phyloP scores from a whole-genome alignment of 176 grass and related monocot species.

The Miscanthus lutarioriparius region DNA sequence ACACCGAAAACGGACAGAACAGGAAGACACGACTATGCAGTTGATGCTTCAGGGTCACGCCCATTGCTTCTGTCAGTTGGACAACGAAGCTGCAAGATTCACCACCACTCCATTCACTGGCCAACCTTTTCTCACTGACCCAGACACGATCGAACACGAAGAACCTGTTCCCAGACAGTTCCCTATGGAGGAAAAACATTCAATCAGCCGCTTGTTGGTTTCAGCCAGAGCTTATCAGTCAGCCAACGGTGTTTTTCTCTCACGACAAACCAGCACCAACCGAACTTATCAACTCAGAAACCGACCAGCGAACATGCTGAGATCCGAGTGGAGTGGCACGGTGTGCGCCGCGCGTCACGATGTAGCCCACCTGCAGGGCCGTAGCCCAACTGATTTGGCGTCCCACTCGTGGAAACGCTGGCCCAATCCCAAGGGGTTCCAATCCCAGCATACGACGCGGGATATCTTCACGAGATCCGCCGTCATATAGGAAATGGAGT shows the following conservation, averaged over 20 bases:
- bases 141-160: neutral
- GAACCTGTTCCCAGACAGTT: neutral
- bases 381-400: neutral
- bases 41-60: neutral
- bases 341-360: neutral
- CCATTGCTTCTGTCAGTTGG: neutral
- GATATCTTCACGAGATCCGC: too few relatives aligned
- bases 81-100: neutral
- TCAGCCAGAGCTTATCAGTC: too few relatives aligned
- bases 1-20: neutral
- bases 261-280: too few relatives aligned
- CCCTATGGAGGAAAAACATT: neutral
- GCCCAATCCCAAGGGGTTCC: neutral
- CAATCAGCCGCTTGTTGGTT: too few relatives aligned
- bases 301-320: too few relatives aligned
- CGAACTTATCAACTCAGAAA: too few relatives aligned
- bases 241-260: too few relatives aligned
- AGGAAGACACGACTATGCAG: neutral
- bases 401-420: neutral
- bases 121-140: neutral
- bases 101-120: neutral
- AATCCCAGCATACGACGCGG: neutral
- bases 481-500: neutral
- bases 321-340: neutral
- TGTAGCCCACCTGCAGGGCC: neutral